Base-by-base conservation (phyloP, 2,329 filamentous ascomycete species). In the Sclerotiophoma versabilis region DNA sequence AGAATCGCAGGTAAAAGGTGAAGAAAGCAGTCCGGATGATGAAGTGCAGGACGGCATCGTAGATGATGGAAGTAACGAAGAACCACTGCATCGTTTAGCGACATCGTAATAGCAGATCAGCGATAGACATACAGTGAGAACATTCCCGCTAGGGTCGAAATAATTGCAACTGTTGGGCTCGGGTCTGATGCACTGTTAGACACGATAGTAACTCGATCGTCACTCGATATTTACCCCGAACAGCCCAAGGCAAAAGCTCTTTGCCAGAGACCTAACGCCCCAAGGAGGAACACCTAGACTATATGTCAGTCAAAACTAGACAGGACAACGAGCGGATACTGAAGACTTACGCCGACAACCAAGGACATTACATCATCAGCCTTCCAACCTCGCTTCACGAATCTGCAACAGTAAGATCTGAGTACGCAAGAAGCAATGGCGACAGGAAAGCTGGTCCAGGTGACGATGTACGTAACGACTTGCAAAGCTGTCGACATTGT, bases 321-420 rank as follows among this genome's bases (percentile, higher is more conserved):
- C 6, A 22, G 14, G 8, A 19, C 27, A 3, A 11, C 1, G 33
- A 15, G 2, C n/a, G 1, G 8, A 14, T 2, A 12, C 20, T 9
- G 22, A 17, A 3, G 4, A 25, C 42, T 34, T 38, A 57, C 38
- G 1, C 49, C 44, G 14, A 53, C 22, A n/a, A 49, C 8, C 22
- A 57, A 2, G n/a, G 54, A 44, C 44, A 57, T 36, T 15, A 38
- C 37, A 39, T 53, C 54, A 37, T 57, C 48, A n/a, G 43, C 19
- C 17, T 32, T 49, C 54, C 49, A 53, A 4, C n/a, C 26, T 5
- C 34, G 54, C n/a, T 37, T 51, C 9, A 53, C 12, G 17, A 2
- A 30, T 9, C 17, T 42, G 27, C 54, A 49, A 34, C 39, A 53
- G 27, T 57, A 49, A 17, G 27, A 30, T 14, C 54, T 20, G 9